Evolutionary conservation across 169 alveolate genomes (phyloP), one percentile per base, ranked within the genome.

Genomic region (Plasmodium relictum): DNA sequence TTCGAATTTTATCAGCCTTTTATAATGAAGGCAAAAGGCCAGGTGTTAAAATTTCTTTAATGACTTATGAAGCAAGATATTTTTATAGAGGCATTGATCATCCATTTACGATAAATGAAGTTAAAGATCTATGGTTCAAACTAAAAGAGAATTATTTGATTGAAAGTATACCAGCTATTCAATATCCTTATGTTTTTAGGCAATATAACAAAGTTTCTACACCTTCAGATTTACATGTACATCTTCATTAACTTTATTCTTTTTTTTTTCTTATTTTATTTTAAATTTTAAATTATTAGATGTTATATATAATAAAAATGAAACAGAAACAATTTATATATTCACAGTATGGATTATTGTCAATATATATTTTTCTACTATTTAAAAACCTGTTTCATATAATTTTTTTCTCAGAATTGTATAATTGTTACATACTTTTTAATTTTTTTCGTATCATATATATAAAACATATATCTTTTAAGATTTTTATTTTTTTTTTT

Each of bases 11-110:
- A 44, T 94, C 97, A n/a, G 98, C 98, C 12, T 95, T 92, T 42
- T 96, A 96, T 65, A 96, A 96, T 83, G 95, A 92, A 31, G 98
- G 98, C 3, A 96, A 94, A 88, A 93, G 98, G 41, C 98, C 98
- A 20, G 97, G 94, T 0, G 93, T 95, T 56, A 90, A 94, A 83
- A 96, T 96, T 10, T 74, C 97, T 20, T 78, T 92, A 69, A 92
- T 94, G 97, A 93, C 97, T 0, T 95, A 92, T 31, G 97, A 95
- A 83, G 96, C 94, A 18, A 93, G 98, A 16, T 96, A 96, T 88
- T 96, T 95, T 93, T 93, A 94, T 68, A 88, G 96, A 39, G 98
- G 98, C 6, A 68, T 88, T 42, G 98, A 96, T 86, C 98, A 96
- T 61, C 97, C 97, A 20, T 96, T 95, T 80, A 76, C 95, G 18